These are phyloP conservation scores for Cercospora sesami DNA, from an alignment of 2,329 filamentous ascomycete species.

Conservation along the genomic window DNA sequence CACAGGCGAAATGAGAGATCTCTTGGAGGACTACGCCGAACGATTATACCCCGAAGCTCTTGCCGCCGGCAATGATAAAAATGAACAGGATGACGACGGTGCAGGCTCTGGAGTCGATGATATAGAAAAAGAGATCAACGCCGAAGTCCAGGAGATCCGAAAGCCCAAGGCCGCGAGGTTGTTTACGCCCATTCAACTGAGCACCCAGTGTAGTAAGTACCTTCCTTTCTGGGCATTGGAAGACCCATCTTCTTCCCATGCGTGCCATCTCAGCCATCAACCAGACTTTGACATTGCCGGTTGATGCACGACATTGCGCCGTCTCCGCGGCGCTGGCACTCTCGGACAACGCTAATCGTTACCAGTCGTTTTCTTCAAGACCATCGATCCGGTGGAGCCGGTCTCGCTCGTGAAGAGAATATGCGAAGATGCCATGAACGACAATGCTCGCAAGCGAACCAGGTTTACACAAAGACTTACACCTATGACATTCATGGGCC, in stretches of 20 bases:
- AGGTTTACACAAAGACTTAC: slow-evolving; percentile 62
- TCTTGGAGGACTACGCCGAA: slow-evolving; percentile 68
- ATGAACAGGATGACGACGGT: slow-evolving; percentile 37
- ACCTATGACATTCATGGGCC: slow-evolving; percentile 60
- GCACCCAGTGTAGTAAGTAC: slow-evolving; percentile 56
- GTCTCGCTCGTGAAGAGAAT: slow-evolving; percentile 60
- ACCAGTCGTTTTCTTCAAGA: slow-evolving; percentile 61
- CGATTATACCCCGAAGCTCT: slow-evolving; percentile 50
- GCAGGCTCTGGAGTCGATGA: slow-evolving; percentile 51
- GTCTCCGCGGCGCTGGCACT: background rate
- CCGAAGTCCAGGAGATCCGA: slow-evolving; percentile 67
- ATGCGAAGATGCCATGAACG: slow-evolving; percentile 56
- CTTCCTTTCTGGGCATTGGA: background rate
- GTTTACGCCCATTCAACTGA: slow-evolving; percentile 56
- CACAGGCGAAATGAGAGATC: slow-evolving; percentile 63
- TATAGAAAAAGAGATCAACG: slow-evolving; percentile 71
- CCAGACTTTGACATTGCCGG: background rate
- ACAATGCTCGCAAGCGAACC: slow-evolving; percentile 54
- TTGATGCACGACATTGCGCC: background rate
- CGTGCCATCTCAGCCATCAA: background rate
- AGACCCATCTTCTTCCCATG: background rate
- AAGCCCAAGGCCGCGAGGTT: slow-evolving; percentile 50
- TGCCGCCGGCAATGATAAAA: slow-evolving; percentile 30
- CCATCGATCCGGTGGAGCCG: slow-evolving; percentile 58
- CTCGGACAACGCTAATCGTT: slow-evolving; percentile 7